These are phyloP conservation scores for Nicotiana knightiana DNA, from an alignment of 257 asterid species.

Conservation along the genomic window DNA sequence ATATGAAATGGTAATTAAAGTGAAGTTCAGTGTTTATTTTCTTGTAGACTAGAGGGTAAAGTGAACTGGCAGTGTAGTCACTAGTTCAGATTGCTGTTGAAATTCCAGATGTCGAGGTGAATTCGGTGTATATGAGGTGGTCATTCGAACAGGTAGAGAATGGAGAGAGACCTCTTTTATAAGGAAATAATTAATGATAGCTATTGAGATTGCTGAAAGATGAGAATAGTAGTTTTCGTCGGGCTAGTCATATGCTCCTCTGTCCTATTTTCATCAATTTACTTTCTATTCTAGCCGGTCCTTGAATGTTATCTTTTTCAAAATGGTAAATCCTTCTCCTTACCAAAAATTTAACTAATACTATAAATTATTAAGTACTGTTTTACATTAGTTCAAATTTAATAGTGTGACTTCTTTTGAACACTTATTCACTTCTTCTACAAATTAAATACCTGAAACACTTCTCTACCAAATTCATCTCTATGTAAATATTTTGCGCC, in stretches of 20 bases:
- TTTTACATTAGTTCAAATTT: neutral
- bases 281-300: neutral
- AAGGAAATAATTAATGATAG: too few relatives aligned
- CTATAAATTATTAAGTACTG: neutral
- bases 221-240: neutral
- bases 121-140: neutral
- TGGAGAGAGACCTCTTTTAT: neutral
- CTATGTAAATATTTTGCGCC: neutral
- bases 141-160: neutral
- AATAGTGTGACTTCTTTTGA: neutral
- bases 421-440: neutral
- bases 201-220: neutral
- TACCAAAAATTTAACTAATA: neutral
- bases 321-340: neutral
- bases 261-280: neutral
- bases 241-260: neutral
- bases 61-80: neutral
- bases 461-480: neutral
- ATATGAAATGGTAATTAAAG: neutral
- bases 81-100: neutral
- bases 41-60: neutral
- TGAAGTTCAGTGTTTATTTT: neutral
- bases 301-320: neutral
- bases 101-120: conserved; percentile 1
- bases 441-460: neutral